Percentiles rank a stretch among this genome's conserved stretches.
These are phyloP conservation scores for Solanum paucissectum DNA, from an alignment of 257 asterid genomes.

Conservation along the genomic window DNA sequence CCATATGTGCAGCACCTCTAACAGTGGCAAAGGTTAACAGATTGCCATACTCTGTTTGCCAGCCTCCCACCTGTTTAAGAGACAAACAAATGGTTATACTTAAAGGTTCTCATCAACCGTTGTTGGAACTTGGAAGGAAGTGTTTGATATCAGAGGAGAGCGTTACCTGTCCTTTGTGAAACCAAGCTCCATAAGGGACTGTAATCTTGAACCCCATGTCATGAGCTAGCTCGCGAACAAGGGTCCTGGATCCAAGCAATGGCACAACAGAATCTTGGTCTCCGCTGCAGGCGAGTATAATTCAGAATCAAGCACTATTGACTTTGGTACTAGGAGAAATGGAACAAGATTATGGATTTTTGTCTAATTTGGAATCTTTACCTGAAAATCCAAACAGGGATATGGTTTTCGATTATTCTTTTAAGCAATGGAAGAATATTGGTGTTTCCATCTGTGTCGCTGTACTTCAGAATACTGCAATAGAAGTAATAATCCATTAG, in stretches of 20 bases:
- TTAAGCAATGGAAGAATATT: conserved; percentile 68
- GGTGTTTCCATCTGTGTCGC: conserved; percentile 42
- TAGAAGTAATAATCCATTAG: background rate
- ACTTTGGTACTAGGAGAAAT: background rate
- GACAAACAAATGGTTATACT: background rate
- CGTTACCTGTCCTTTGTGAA: conserved; percentile 73
- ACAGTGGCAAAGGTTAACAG: conserved; percentile 80
- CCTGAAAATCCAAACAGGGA: conserved; percentile 83
- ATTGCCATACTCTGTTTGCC: conserved; percentile 86
- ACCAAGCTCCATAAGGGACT: conserved; percentile 92
- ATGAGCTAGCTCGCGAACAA: conserved; percentile 80
- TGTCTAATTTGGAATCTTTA: conserved; percentile 2
- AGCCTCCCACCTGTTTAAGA: conserved; percentile 70
- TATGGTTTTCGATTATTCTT: conserved; percentile 42
- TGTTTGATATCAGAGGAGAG: background rate
- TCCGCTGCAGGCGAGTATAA: conserved; percentile 36
- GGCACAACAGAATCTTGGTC: conserved; percentile 99
- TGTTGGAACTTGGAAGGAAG: background rate
- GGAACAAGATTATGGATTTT: background rate
- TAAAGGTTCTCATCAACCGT: background rate
- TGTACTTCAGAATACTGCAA: conserved; percentile 43
- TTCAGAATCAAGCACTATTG: background rate
- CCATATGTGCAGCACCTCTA: conserved; percentile 98
- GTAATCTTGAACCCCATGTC: conserved; percentile 57
- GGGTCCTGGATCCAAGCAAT: conserved; percentile 80